Percentiles rank a stretch among this genome's conserved stretches.
Conservation (phyloP, 2,329 filamentous ascomycete genomes). For the Cercospora berteroae region DNA sequence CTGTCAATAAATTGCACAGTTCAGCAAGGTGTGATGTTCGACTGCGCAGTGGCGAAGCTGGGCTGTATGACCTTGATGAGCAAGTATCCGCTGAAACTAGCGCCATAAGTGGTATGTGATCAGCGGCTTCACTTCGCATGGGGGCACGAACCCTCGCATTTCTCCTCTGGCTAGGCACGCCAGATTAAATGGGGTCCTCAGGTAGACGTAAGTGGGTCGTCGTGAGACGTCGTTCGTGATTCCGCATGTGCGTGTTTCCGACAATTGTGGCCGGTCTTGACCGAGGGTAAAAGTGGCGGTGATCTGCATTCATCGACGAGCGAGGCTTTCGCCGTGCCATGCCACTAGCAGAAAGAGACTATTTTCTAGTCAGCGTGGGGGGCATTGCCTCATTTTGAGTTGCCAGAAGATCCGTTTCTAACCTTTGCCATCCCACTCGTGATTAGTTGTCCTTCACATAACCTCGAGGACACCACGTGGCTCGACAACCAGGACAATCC, state of each 20-base stretch:
- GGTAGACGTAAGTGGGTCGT: neutral
- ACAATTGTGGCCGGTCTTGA: neutral
- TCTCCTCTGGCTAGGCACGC: neutral
- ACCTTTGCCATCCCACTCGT: neutral
- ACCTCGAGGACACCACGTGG: neutral
- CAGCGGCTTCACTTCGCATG: neutral
- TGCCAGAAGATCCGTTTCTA: neutral
- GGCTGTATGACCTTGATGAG: conserved; percentile 18
- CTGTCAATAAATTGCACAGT: neutral
- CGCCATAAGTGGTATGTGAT: neutral
- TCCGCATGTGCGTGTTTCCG: neutral
- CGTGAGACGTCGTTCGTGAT: neutral
- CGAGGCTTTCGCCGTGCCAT: neutral
- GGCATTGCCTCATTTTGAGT: neutral
- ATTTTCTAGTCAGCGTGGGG: neutral
- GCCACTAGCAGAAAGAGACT: conserved; percentile 2
- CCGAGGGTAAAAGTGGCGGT: neutral
- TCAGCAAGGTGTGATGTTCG: neutral
- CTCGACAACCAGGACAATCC: neutral
- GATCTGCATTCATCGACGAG: neutral
- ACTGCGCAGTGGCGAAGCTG: neutral
- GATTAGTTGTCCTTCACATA: neutral
- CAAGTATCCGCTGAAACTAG: conserved; percentile 13
- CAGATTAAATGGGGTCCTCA: neutral
- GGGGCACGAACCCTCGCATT: neutral